A percentile compares a stretch with the other conserved stretches of the same genome.
Evolutionary conservation across 2,329 filamentous ascomycete species (phyloP).

Genomic region (Neonectria hederae): DNA sequence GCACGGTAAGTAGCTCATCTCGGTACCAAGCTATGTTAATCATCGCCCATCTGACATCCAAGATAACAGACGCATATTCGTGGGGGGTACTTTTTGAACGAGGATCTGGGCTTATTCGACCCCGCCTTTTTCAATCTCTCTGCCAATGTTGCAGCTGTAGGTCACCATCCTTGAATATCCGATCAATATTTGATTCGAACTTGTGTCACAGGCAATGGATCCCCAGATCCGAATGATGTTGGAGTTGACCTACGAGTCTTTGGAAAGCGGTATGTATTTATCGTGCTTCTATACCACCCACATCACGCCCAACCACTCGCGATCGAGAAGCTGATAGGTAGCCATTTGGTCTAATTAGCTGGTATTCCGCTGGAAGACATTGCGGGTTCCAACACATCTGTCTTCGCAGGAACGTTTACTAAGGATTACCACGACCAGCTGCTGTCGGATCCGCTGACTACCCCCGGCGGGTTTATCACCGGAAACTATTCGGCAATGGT

Average conservation of each 20-base stretch:
- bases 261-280: conserved; percentile 5
- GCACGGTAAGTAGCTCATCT: too few relatives aligned
- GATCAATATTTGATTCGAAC: too few relatives aligned
- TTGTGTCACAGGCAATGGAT: conserved; percentile 24
- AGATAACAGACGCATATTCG: background rate
- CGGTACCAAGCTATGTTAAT: too few relatives aligned
- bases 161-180: background rate
- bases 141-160: conserved; percentile 8
- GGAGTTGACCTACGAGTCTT: conserved; percentile 21
- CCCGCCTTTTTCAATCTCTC: conserved; percentile 20
- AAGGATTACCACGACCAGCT: conserved; percentile 4
- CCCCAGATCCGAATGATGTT: conserved; percentile 21
- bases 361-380: conserved; percentile 4
- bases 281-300: too few relatives aligned
- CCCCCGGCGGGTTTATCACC: background rate
- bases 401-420: conserved; percentile 14
- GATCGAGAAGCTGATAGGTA: too few relatives aligned
- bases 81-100: conserved; percentile 11
- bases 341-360: too few relatives aligned
- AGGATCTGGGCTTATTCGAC: conserved; percentile 22
- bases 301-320: too few relatives aligned
- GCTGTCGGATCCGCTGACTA: background rate
- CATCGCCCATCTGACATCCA: too few relatives aligned
- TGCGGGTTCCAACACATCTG: conserved; percentile 15
- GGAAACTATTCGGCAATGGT: conserved; percentile 26